Evolutionary conservation across 805 yeast genomes (phyloP), one percentile per base, ranked within the genome.

Genomic region (Pichia paraexigua): DNA sequence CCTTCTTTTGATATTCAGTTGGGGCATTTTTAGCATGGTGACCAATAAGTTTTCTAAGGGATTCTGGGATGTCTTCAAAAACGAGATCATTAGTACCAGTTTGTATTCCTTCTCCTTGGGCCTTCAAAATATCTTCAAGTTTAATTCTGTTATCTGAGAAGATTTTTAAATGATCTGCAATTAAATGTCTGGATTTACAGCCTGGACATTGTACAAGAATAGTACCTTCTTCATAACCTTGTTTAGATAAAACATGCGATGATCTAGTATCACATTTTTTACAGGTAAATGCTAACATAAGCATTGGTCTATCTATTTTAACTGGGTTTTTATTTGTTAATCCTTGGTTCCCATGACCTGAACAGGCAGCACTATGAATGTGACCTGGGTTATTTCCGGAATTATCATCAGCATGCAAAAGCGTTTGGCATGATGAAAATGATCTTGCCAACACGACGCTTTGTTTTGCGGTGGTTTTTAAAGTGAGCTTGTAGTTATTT

Each of bases 141-240:
- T 85, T 88, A 60, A 87, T 77, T 56, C 77, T 74, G 25, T 79
- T 73, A 65, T 91, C 97, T n/a, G 82, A 79, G 62, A 91, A 90
- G 32, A 91, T 87, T 15, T 80, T 83, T 53, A 85, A 68, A 63
- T 85, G 91, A 64, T 92, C 98, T 0, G 97, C 96, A 41, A 92
- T 91, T 62, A 92, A 70, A 64, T 92, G 98, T 57, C 97, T 79
- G 62, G 79, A 83, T 57, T 84, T 76, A 66, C 98, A 92, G 17
- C 90, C 87, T 0, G 98, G 98, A 64, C 98, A 92, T 61, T 88
- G 89, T 24, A 92, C 85, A 47, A 89, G 70, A 3, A 92, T 96
- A 0, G 96, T 83, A 1, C 98, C 98, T 11, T 74, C 71, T 15
- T 84, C 79, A 64, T 92, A 92, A 0, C 97, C 91, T 68, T 92